These are phyloP conservation scores for Aspergillus melleus DNA, from an alignment of 2,329 filamentous ascomycete genomes.

Conservation along the genomic window DNA sequence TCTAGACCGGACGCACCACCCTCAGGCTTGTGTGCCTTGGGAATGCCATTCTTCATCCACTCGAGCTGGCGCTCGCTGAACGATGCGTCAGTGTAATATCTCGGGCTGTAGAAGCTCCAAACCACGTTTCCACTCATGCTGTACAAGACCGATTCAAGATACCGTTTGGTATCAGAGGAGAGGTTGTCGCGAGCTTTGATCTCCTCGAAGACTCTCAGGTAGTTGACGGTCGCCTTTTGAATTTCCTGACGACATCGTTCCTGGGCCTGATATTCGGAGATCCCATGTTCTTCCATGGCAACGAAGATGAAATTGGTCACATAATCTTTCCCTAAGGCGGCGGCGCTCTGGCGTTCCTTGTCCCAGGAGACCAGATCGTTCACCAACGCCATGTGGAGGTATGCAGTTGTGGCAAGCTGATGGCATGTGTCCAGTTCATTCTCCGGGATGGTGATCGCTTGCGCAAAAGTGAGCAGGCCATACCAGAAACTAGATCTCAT, in stretches of 20 bases:
- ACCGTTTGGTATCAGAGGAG: no score
- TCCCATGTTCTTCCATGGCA: constrained; percentile 37
- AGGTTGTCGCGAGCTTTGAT: no score
- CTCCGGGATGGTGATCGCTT: constrained; percentile 39
- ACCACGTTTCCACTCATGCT: constrained; percentile 35
- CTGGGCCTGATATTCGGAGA: constrained; percentile 30
- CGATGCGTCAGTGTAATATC: constrained; percentile 25
- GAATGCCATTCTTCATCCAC: background rate
- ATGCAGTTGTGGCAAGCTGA: constrained; percentile 30
- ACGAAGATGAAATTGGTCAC: constrained; percentile 45
- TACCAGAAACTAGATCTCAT: constrained; percentile 26
- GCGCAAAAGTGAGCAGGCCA: constrained; percentile 39
- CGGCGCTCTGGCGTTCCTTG: constrained; percentile 36
- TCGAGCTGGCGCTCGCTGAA: constrained; percentile 3
- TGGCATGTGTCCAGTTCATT: constrained; percentile 33
- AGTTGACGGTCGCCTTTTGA: constrained; percentile 22
- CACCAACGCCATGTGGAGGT: constrained; percentile 30
- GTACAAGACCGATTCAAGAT: background rate
- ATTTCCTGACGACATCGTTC: constrained; percentile 24
- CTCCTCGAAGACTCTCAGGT: constrained; percentile 16
- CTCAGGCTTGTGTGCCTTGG: background rate
- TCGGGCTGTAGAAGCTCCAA: constrained; percentile 38
- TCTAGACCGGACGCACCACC: no score
- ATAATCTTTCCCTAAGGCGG: background rate
- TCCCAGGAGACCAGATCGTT: constrained; percentile 45